Conservation (phyloP, 768 basidiomycete genomes). For the Hemileccinum impolitum region DNA sequence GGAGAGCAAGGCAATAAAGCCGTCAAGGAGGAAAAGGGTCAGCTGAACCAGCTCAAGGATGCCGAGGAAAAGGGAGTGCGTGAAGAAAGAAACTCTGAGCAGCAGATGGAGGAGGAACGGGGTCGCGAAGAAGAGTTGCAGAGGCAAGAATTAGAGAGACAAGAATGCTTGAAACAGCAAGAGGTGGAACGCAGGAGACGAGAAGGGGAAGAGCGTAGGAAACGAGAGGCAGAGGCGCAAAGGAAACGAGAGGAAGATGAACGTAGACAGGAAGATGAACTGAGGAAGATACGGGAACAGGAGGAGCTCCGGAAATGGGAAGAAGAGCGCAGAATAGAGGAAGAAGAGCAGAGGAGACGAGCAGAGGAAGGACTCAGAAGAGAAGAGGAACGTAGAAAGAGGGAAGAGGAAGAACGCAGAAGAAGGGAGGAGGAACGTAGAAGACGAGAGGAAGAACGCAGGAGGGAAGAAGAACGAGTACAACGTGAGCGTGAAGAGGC, state of each 20-base stretch:
- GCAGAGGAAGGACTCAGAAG: slow-evolving; percentile 42
- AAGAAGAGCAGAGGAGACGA: slow-evolving; percentile 28
- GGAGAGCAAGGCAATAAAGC: slow-evolving; percentile 22
- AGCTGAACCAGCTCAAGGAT: not conserved
- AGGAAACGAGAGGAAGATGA: slow-evolving; percentile 1
- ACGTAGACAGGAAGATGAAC: slow-evolving; percentile 20
- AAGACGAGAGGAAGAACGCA: slow-evolving; percentile 14
- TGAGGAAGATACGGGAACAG: slow-evolving; percentile 32
- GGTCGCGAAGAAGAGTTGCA: slow-evolving; percentile 3
- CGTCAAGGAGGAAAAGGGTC: not conserved
- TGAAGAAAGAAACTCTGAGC: not conserved
- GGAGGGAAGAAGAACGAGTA: slow-evolving; percentile 32
- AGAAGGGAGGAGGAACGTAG: slow-evolving; percentile 19
- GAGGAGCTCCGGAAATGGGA: slow-evolving; percentile 44
- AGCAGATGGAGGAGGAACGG: slow-evolving; percentile 1
- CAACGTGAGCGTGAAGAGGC: slow-evolving; percentile 51
- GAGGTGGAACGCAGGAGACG: slow-evolving; percentile 39
- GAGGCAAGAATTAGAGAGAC: not conserved
- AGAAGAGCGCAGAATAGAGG: slow-evolving; percentile 15
- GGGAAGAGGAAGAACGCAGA: slow-evolving; percentile 28
- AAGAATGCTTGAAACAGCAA: not conserved
- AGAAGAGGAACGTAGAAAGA: slow-evolving; percentile 31
- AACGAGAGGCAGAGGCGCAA: slow-evolving; percentile 20
- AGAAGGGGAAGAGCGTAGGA: slow-evolving; percentile 27
- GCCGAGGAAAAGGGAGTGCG: not conserved